These are phyloP conservation scores for Auriscalpium vulgare DNA, from an alignment of 768 basidiomycete species.

Conservation along the genomic window DNA sequence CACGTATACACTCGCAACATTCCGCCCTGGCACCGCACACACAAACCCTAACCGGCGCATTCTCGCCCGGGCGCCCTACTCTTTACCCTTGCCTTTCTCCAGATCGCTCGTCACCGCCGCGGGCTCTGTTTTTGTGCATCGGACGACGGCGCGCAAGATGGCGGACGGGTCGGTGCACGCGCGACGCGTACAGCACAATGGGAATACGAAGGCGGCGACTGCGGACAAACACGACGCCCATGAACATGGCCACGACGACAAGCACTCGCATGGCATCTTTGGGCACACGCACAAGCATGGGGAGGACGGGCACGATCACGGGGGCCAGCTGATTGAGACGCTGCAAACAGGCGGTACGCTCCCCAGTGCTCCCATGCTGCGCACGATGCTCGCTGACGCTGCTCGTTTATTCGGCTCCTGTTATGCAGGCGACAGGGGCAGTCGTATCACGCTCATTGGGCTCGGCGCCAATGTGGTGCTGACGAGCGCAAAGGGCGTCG, in stretches of 20 bases:
- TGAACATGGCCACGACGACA: background rate
- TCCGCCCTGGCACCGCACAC: background rate
- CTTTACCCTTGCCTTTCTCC: too few relatives aligned
- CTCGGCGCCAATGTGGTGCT: constrained; percentile 75
- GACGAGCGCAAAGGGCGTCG: constrained; percentile 76
- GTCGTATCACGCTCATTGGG: constrained; percentile 78
- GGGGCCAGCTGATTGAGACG: constrained; percentile 10
- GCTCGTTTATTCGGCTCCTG: background rate
- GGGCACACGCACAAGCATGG: constrained; percentile 14
- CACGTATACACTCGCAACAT: background rate
- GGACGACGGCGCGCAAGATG: background rate
- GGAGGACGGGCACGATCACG: constrained; percentile 4
- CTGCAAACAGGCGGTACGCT: constrained; percentile 7
- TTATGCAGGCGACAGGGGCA: constrained; percentile 65
- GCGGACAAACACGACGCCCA: background rate
- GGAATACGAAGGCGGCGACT: background rate
- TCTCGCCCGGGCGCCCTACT: too few relatives aligned
- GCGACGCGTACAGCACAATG: background rate
- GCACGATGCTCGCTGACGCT: background rate
- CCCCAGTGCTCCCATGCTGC: background rate
- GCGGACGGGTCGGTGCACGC: background rate
- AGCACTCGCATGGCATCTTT: constrained; percentile 13
- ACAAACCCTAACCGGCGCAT: too few relatives aligned
- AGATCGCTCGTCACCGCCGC: background rate
- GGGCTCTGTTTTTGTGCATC: background rate